Conservation (phyloP, 306 rosid species). For the Casuarina glauca region DNA sequence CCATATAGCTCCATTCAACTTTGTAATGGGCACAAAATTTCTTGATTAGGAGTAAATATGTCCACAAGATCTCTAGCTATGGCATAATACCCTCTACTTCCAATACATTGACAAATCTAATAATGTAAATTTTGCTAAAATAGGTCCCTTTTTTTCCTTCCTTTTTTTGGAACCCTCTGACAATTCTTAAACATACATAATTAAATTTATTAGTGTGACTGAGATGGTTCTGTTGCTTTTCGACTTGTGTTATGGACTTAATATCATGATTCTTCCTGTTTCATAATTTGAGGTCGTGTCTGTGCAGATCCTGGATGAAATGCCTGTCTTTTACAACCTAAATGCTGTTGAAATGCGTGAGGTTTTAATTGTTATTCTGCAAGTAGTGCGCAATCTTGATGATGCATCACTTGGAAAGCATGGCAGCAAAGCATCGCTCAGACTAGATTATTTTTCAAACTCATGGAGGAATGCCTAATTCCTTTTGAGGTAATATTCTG, state of each 20-base stretch:
- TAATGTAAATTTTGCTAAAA: background rate
- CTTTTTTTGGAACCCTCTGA: background rate
- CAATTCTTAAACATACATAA: background rate
- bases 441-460: conserved; percentile 96
- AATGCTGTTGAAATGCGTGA: conserved; percentile 92
- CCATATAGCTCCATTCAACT: background rate
- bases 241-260: conserved; percentile 6
- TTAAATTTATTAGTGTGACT: background rate
- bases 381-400: conserved; percentile 96
- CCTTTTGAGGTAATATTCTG: conserved; percentile 79
- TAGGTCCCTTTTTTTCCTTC: background rate
- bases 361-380: conserved; percentile 77
- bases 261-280: conserved; percentile 22
- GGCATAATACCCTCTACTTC: no score
- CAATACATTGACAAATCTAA: background rate
- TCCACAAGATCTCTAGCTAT: background rate
- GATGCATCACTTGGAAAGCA: conserved; percentile 88
- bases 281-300: conserved; percentile 23
- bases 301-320: conserved; percentile 90
- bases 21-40: background rate
- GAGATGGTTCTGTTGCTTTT: conserved; percentile 8
- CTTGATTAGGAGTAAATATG: background rate
- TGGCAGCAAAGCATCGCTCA: conserved; percentile 97
- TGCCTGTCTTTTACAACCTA: conserved; percentile 97
- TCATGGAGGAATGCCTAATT: conserved; percentile 88